A percentile compares a stretch with the other conserved stretches of the same genome.
phyloP scores from a whole-genome alignment of 1,284 basidiomycete species.

The Trichosporon faecale region DNA sequence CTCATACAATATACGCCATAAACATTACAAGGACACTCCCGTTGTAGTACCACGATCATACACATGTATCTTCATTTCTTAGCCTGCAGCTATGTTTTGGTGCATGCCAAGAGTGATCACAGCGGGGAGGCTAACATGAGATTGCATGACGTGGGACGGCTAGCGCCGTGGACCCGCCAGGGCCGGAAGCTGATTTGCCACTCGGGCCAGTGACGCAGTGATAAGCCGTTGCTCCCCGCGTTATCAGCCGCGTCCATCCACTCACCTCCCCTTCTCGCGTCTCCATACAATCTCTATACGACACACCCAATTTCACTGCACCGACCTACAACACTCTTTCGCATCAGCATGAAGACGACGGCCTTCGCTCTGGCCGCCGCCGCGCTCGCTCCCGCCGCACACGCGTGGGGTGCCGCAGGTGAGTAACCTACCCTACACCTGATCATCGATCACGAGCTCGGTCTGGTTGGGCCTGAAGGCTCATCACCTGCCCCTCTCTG shows the following conservation, averaged over 20 bases:
- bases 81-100: not conserved
- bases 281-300: not conserved
- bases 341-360: conserved; percentile 2
- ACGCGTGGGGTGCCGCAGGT: conserved; percentile 17
- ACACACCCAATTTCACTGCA: not conserved
- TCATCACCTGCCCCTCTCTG: too few relatives aligned
- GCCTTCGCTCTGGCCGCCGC: conserved; percentile 7
- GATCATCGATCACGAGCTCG: conserved; percentile 15
- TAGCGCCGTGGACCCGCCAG: not conserved
- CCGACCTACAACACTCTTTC: not conserved
- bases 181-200: conserved; percentile 5
- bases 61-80: not conserved
- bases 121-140: not conserved
- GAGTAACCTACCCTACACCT: not conserved
- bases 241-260: not conserved
- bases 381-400: conserved; percentile 7
- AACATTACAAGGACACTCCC: not conserved
- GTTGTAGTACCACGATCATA: not conserved
- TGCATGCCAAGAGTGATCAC: not conserved
- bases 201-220: not conserved
- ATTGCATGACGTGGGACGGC: not conserved
- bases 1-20: not conserved
- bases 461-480: not conserved
- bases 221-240: not conserved
- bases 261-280: not conserved